Evolutionary conservation across 2,329 filamentous ascomycete genomes (phyloP).

Genomic region (Aspergillus fructus): DNA sequence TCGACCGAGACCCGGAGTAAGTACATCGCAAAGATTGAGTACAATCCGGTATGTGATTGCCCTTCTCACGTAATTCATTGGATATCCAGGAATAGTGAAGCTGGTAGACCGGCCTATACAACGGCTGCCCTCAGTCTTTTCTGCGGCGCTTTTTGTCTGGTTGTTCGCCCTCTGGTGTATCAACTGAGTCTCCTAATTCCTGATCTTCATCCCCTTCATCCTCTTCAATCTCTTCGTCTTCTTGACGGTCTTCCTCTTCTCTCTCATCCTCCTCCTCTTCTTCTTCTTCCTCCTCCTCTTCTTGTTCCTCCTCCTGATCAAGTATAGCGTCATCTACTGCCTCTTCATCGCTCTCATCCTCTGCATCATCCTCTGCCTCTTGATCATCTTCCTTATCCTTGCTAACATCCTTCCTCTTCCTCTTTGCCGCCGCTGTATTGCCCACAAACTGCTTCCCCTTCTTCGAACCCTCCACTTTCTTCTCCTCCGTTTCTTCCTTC

Average conservation of each 20-base stretch:
- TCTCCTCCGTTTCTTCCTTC: conserved; percentile 50
- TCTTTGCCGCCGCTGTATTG: conserved; percentile 45
- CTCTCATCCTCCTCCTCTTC: background rate
- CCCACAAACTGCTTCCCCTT: conserved; percentile 46
- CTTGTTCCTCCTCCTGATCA: conserved; percentile 9
- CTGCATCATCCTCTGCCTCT: background rate
- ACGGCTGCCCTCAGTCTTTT: too few relatives aligned
- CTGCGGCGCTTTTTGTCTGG: background rate
- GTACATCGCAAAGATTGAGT: too few relatives aligned
- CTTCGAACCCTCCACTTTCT: conserved; percentile 30
- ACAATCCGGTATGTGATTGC: too few relatives aligned
- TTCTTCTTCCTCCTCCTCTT: conserved; percentile 16
- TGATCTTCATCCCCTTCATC: background rate
- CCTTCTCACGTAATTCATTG: too few relatives aligned
- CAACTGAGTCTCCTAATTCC: background rate
- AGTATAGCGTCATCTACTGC: background rate
- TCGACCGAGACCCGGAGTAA: too few relatives aligned
- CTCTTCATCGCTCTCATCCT: background rate
- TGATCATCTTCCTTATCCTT: conserved; percentile 17
- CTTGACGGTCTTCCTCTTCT: background rate
- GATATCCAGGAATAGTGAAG: too few relatives aligned
- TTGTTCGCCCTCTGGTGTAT: background rate
- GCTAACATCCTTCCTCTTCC: conserved; percentile 39
- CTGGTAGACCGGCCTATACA: too few relatives aligned
- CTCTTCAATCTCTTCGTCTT: background rate